These are phyloP conservation scores for Suillus clintonianus DNA, from an alignment of 768 basidiomycete species.

Conservation along the genomic window DNA sequence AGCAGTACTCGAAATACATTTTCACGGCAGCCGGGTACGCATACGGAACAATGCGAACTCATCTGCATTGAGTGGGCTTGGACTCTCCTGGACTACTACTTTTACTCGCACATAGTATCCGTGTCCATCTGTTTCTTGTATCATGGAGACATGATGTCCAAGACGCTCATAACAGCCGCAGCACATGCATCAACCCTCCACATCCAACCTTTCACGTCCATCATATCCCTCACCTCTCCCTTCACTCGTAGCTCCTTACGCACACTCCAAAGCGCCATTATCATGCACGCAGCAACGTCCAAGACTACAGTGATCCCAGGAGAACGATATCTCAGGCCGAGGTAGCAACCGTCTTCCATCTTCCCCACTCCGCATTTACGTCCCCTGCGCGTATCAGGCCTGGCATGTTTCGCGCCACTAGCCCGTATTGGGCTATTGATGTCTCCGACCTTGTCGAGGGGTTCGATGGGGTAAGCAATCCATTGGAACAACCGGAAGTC, in stretches of 20 bases:
- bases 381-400: neutral
- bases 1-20: too few relatives aligned
- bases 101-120: neutral
- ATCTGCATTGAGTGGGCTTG: too few relatives aligned
- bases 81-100: neutral
- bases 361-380: neutral
- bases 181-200: conserved; percentile 6
- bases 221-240: conserved; percentile 35
- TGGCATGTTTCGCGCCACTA: neutral
- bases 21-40: too few relatives aligned
- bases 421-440: neutral
- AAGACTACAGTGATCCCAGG: conserved; percentile 20
- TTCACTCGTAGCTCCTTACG: conserved; percentile 38
- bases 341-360: neutral
- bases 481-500: neutral
- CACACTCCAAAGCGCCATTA: neutral
- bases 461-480: neutral
- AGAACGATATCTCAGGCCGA: conserved; percentile 19
- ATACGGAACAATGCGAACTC: too few relatives aligned
- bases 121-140: neutral
- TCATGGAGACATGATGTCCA: conserved; percentile 30
- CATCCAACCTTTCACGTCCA: conserved; percentile 5
- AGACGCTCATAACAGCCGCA: conserved; percentile 21
- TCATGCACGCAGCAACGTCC: neutral
- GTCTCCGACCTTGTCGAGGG: neutral